phyloP scores from a whole-genome alignment of 1,284 basidiomycete species.

The Malassezia arunalokei region DNA sequence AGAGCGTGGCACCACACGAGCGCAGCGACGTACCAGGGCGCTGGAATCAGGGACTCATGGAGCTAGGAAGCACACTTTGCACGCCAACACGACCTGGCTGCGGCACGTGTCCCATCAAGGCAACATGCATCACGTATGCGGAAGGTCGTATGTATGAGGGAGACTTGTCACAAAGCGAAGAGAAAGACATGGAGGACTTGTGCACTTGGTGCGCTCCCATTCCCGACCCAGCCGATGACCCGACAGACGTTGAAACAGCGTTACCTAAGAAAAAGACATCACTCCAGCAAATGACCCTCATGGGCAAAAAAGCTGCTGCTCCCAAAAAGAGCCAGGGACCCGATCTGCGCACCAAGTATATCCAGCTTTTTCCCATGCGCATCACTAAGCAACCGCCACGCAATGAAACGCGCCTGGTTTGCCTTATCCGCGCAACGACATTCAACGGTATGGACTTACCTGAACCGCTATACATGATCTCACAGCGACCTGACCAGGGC shows the following conservation, averaged over 20 bases:
- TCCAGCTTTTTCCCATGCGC: conserved; percentile 73
- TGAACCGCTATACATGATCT: conserved; percentile 11
- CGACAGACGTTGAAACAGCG: neutral
- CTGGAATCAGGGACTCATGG: conserved; percentile 45
- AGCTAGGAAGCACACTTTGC: conserved; percentile 36
- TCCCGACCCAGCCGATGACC: conserved; percentile 5
- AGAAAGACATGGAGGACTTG: conserved; percentile 31
- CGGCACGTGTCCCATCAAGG: conserved; percentile 25
- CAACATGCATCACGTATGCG: conserved; percentile 21
- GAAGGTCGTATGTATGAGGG: conserved; percentile 5
- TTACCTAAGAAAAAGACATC: neutral
- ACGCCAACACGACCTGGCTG: conserved; percentile 29
- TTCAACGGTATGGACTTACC: no score
- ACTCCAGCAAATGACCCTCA: conserved; percentile 16
- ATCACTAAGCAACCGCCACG: conserved; percentile 67
- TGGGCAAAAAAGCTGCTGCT: conserved; percentile 5
- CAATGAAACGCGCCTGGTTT: conserved; percentile 73
- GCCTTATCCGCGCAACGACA: conserved; percentile 51
- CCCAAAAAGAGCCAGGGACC: neutral
- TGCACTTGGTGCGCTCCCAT: conserved; percentile 33
- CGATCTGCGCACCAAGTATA: conserved; percentile 11
- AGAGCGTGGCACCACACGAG: neutral
- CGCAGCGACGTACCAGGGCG: conserved; percentile 23
- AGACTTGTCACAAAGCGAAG: neutral
- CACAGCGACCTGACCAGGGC: conserved; percentile 52